phyloP scores from a whole-genome alignment of 2,329 filamentous ascomycete genomes.

The Septoria linicola region DNA sequence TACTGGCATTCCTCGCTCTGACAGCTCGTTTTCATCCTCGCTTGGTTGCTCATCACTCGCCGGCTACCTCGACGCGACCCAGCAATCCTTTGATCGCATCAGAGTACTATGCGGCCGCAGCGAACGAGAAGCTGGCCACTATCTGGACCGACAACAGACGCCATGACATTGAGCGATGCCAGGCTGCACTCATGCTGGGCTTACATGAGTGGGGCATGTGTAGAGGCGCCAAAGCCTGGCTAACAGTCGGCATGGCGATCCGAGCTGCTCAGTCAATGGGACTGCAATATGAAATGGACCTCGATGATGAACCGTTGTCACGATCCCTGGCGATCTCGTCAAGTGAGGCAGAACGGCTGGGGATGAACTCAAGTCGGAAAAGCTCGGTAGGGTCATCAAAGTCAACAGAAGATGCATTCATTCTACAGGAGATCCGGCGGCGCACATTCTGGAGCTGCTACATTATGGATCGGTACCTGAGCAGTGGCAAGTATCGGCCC shows the following conservation, averaged over 20 bases:
- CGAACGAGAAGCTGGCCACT: constrained; percentile 54
- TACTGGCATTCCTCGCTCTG: constrained; percentile 66
- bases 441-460: constrained; percentile 75
- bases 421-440: constrained; percentile 63
- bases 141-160: constrained; percentile 47
- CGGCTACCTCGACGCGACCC: constrained; percentile 46
- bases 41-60: constrained; percentile 56
- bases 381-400: constrained; percentile 29
- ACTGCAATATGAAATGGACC: constrained; percentile 57
- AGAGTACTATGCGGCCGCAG: constrained; percentile 63
- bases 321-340: constrained; percentile 40
- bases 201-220: constrained; percentile 70
- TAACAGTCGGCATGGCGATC: constrained; percentile 60
- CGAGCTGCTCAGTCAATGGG: constrained; percentile 63
- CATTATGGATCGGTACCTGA: constrained; percentile 68
- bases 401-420: constrained; percentile 45
- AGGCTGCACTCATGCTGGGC: constrained; percentile 68
- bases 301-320: constrained; percentile 39
- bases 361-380: constrained; percentile 29
- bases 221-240: constrained; percentile 62
- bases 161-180: constrained; percentile 62
- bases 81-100: constrained; percentile 59
- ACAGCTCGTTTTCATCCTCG: constrained; percentile 67
- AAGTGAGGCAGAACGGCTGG: constrained; percentile 43
- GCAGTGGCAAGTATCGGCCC: constrained; percentile 62